Evolutionary conservation across 108 stramenopile genomes (phyloP), one percentile per base, ranked within the genome.

Genomic region (Fragilaria crotonensis): DNA sequence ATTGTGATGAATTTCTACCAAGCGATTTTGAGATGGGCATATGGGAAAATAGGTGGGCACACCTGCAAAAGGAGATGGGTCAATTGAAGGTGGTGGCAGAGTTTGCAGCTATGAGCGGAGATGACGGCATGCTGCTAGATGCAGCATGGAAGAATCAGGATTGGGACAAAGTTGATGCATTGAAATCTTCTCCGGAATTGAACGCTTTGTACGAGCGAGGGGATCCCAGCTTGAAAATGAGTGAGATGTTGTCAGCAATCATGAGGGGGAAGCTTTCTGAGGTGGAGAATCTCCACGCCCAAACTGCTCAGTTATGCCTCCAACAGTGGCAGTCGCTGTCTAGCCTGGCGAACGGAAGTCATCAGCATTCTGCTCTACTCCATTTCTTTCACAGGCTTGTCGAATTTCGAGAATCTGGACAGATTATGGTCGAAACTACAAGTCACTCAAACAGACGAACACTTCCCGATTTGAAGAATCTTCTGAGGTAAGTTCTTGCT

Each of bases 351-450:
- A 62, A 78, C 25, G 93, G 87, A 29, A 81, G 87, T 33, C 52
- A 62, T 47, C 71, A 80, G 4, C 97, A 96, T 70, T 67, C 77
- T 32, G 51, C 58, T 25, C 67, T 96, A 0, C 67, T 96, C 18
- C 91, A 93, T 50, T 76, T 82, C 48, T 96, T 94, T 64, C 94
- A 96, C 54, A 73, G 83, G 45, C 80, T 95, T 2, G 90, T 96
- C 45, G 97, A 98, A 71, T 79, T 96, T 33, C 55, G 95, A 54
- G 97, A 98, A 54, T 85, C 89, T 30, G 88, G 93, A n/a, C 93
- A 95, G 59, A 85, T 98, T 25, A 90, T 96, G 88, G 79, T 85
- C 5, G 95, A 96, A 57, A 81, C 90, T 45, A 72, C 63, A 20
- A 79, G 79, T 19, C 88, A 92, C 45, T 77, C 90, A 19, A 65